Conservation (phyloP, 1,139 yeast genomes). For the Zygosaccharomyces pseudobailii region DNA sequence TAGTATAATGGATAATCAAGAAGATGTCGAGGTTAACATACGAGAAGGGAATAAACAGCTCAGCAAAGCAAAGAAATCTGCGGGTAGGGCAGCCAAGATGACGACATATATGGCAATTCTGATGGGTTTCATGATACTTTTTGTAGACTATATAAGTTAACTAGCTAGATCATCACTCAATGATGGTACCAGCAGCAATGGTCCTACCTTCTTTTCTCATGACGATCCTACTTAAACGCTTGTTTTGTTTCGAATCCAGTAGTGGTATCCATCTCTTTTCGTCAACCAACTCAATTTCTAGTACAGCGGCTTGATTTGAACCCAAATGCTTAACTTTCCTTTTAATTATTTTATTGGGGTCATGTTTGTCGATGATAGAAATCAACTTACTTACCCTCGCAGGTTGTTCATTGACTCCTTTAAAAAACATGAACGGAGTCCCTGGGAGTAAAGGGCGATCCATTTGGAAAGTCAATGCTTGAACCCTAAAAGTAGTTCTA, state of each 20-base stretch:
- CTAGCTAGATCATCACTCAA: constrained; percentile 16
- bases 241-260: constrained; percentile 53
- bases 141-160: constrained; percentile 47
- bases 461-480: constrained; percentile 64
- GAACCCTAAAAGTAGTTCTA: constrained; percentile 49
- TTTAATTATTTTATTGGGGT: constrained; percentile 39
- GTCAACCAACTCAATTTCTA: constrained; percentile 58
- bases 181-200: constrained; percentile 77
- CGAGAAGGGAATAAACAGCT: constrained; percentile 69
- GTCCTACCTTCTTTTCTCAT: constrained; percentile 82
- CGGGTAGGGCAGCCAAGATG: constrained; percentile 65
- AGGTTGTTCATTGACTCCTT: constrained; percentile 75
- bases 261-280: constrained; percentile 51
- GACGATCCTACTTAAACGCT: constrained; percentile 73
- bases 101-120: constrained; percentile 57
- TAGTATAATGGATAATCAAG: constrained; percentile 63
- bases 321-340: constrained; percentile 66
- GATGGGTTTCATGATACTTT: constrained; percentile 57
- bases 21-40: constrained; percentile 64
- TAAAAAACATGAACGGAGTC: constrained; percentile 72
- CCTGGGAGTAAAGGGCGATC: constrained; percentile 76
- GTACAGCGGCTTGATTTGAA: constrained; percentile 67
- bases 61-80: constrained; percentile 63
- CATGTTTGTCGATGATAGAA: constrained; percentile 44
- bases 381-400: constrained; percentile 61